Evolutionary conservation across 768 basidiomycete species (phyloP).

Genomic region (Termitomyces bulborhizus): DNA sequence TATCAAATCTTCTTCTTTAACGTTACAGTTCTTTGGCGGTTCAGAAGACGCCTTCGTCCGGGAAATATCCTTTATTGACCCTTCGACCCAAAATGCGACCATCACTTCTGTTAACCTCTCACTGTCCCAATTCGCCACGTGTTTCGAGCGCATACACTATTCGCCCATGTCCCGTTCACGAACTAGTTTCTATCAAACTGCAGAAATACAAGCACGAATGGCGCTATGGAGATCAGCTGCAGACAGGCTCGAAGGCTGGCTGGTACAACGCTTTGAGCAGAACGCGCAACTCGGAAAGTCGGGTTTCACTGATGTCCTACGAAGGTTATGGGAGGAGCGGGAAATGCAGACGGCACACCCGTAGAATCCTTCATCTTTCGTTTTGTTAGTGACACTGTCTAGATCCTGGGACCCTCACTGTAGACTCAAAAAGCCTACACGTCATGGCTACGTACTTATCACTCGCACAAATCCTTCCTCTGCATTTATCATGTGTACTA

Average conservation of each 20-base stretch:
- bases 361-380: slow-evolving; percentile 6
- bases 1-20: neutral
- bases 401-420: slow-evolving; percentile 8
- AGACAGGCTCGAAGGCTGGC: slow-evolving; percentile 79
- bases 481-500: slow-evolving; percentile 6
- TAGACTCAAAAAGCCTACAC: slow-evolving; percentile 14
- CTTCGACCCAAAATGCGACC: slow-evolving; percentile 69
- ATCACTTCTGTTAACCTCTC: slow-evolving; percentile 93
- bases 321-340: slow-evolving; percentile 71
- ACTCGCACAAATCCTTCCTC: neutral
- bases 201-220: slow-evolving; percentile 83
- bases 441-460: slow-evolving; percentile 5
- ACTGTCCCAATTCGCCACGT: slow-evolving; percentile 90
- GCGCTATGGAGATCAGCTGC: slow-evolving; percentile 76
- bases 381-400: slow-evolving; percentile 6
- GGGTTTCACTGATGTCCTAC: slow-evolving; percentile 86
- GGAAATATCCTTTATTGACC: slow-evolving; percentile 92
- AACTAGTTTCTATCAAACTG: slow-evolving; percentile 84
- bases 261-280: slow-evolving; percentile 84
- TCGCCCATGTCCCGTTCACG: slow-evolving; percentile 55
- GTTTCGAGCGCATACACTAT: slow-evolving; percentile 87
- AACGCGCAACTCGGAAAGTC: slow-evolving; percentile 87
- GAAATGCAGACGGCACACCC: slow-evolving; percentile 27
- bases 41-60: slow-evolving; percentile 93
- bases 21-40: slow-evolving; percentile 76